A percentile compares a stretch with the other conserved stretches of the same genome.
Conservation (phyloP, 768 basidiomycete species). For the Lentinula sp. region DNA sequence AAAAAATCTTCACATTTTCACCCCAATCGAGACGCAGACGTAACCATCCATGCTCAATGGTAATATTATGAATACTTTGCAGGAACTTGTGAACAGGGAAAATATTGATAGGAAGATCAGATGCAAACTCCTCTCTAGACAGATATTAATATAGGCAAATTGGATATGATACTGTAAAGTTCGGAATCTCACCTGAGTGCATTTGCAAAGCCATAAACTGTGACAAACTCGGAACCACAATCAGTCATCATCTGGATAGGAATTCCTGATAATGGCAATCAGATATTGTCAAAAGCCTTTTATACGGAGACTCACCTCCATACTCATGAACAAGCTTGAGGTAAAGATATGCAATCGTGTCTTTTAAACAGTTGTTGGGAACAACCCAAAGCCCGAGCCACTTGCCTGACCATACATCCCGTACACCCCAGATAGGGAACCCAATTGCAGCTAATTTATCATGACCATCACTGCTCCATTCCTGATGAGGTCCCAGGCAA, state of each 20-base stretch:
- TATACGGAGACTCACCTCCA: slow-evolving; percentile 9
- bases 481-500: slow-evolving; percentile 21
- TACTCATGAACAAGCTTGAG: slow-evolving; percentile 15
- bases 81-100: slow-evolving; percentile 22
- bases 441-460: slow-evolving; percentile 25
- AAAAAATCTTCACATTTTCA: slow-evolving; percentile 20
- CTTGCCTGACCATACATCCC: slow-evolving; percentile 19
- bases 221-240: slow-evolving; percentile 22
- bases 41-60: slow-evolving; percentile 24
- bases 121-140: slow-evolving; percentile 15
- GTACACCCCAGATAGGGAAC: slow-evolving; percentile 22
- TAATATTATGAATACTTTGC: slow-evolving; percentile 21
- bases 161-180: not conserved
- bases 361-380: slow-evolving; percentile 21
- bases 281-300: not conserved
- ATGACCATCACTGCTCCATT: slow-evolving; percentile 29
- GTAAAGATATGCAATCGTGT: slow-evolving; percentile 21
- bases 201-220: slow-evolving; percentile 21
- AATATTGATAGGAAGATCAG: slow-evolving; percentile 11
- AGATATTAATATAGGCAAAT: not conserved
- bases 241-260: slow-evolving; percentile 26
- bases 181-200: slow-evolving; percentile 15
- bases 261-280: slow-evolving; percentile 16
- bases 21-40: slow-evolving; percentile 20
- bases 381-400: slow-evolving; percentile 25